Evolutionary conservation across 2,329 filamentous ascomycete species (phyloP).

Genomic region (Clonostachys solani): DNA sequence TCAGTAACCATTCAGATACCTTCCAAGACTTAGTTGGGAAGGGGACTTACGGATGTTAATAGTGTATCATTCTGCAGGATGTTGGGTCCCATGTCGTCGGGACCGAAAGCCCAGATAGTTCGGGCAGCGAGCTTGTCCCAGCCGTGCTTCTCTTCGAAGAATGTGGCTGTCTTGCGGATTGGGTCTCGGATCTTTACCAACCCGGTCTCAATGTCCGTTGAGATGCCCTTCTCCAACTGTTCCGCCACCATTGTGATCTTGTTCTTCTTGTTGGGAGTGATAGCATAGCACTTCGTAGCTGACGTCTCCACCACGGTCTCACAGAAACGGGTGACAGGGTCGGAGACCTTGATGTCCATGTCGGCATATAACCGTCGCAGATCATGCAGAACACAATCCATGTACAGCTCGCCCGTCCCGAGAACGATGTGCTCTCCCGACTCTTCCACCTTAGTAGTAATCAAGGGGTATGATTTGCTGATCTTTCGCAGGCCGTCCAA

Average conservation of each 20-base stretch:
- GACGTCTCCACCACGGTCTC: constrained; percentile 97
- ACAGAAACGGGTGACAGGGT: constrained; percentile 95
- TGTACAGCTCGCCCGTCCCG: constrained; percentile 97
- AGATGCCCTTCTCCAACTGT: constrained; percentile 90
- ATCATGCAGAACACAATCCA: constrained; percentile 98
- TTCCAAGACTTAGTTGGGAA: neutral
- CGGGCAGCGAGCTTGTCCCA: constrained; percentile 93
- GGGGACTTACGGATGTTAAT: constrained; percentile 66
- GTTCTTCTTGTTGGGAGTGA: constrained; percentile 99
- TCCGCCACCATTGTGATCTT: constrained; percentile 98
- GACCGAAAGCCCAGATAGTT: constrained; percentile 98
- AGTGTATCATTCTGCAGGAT: constrained; percentile 96
- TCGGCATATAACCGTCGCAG: constrained; percentile 90
- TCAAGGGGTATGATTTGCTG: constrained; percentile 95
- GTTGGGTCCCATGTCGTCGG: constrained; percentile 91
- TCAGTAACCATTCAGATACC: neutral
- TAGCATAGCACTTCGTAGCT: constrained; percentile 94
- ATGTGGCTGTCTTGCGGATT: constrained; percentile 88
- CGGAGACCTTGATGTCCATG: constrained; percentile 99
- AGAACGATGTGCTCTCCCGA: constrained; percentile 94
- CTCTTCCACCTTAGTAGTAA: constrained; percentile 96
- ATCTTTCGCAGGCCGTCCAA: constrained; percentile 92
- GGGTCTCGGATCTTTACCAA: constrained; percentile 90
- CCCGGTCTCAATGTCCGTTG: constrained; percentile 88
- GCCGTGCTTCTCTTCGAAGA: constrained; percentile 95